Evolutionary conservation across 495 filamentous ascomycete species (phyloP), one percentile per base, ranked within the genome.

Genomic region (Xylaria palmicola): DNA sequence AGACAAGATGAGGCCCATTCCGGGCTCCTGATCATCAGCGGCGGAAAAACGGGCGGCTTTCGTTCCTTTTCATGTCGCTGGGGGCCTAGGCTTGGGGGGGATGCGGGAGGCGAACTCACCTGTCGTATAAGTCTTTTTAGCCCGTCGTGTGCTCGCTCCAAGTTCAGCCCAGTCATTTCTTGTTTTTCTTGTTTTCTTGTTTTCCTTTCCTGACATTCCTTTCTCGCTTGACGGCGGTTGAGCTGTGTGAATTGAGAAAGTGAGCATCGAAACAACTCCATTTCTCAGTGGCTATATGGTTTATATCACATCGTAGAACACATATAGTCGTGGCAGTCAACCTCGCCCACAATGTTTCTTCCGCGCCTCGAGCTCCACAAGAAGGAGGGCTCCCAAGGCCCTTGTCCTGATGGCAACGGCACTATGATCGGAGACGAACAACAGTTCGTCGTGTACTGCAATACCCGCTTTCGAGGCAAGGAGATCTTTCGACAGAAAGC

Each of bases 361-460:
- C 53, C 37, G 9, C 15, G 10, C 37, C 3, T 32, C 4, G 22
- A 39, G 39, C 39, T 56, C 12, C 26, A 43, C 3, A 39, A 56
- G 37, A 56, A 39, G 24, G 24, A 56, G 17, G 20, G 4, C 53
- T 56, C 53, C 29, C 56, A 20, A 36, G 37, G 56, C 12, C 72
- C 72, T 29, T 74, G 74, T 34, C 72, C 74, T 12, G 39, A 47
- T 12, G 66, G 65, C 22, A 73, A 76, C 39, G 72, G 72, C 36
- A 72, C 71, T 2, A 65, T 54, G 37, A 62, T 75, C 6, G 74
- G 74, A 39, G 60, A 50, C 34, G 24, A 48, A 19, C 69, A 74
- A 19, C n/a, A 68, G 40, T 75, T 75, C 59, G 71, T 65, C 19
- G 56, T 75, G n/a, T 59, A 71, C 15, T 76, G 74, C 64, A 65